Evolutionary conservation across 768 basidiomycete species (phyloP), one percentile per base, ranked within the genome.

Genomic region (Auricularia cornea): DNA sequence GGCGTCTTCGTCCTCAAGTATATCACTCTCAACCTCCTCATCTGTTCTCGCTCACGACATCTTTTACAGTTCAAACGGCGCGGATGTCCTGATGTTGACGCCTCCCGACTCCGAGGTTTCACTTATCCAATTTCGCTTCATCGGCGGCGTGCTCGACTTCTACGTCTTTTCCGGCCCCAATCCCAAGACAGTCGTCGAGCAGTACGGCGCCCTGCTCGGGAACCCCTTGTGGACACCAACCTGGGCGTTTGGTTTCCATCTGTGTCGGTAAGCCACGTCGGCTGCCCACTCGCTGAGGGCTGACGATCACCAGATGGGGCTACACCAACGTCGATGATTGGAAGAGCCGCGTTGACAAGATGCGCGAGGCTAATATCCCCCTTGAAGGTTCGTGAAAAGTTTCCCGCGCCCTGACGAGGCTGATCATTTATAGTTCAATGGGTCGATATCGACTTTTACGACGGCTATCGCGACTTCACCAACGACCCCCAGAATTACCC

Each of bases 301-400:
- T 48, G 20, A 48, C 1, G 16, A 23, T 48, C 16, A 20, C 75
- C n/a, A 80, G 81, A 64, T 85, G 80, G 80, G 83, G 83, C 3
- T 83, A 81, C 64, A 63, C 68, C 30, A 77, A 82, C 66, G 68
- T 90, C 26, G 80, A 76, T 61, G 85, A 87, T 66, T 84, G 84
- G 11, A 77, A 76, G 31, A 78, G 80, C 59, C 79, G 82, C 20
- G 83, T 86, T 59, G 71, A 70, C 33, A 81, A 74, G 66, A 90
- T 81, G 89, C 79, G 84, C 23, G 83, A 79, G 23, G 88, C 88
- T 0, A 78, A 83, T 60, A 83, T 93, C 64, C 91, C 90, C 20
- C 78, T 92, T 4, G 90, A 93, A 82, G 83, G 84, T 84, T 29
- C 54, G 67, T 65, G 61, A 52, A 52, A 56, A 12, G 23, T 56